phyloP scores from a whole-genome alignment of 306 rosid species.

The Echinosophora koreensis region DNA sequence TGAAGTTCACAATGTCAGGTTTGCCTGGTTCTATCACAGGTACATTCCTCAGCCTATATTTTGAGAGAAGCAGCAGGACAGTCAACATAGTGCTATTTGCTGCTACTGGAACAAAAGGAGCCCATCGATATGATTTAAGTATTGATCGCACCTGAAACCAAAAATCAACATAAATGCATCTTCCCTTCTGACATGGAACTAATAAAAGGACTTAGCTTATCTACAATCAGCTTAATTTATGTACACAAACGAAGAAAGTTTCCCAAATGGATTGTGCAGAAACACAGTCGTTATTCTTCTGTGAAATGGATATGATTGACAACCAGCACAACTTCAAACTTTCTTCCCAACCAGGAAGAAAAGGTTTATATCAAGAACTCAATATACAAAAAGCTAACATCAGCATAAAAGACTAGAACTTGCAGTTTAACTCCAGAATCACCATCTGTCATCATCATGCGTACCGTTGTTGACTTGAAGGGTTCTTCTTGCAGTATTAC shows the following conservation, averaged over 20 bases:
- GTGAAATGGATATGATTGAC: constrained; percentile 20
- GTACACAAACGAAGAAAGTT: background rate
- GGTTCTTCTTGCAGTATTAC: constrained; percentile 88
- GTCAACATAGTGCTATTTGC: constrained; percentile 75
- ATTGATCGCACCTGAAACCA: constrained; percentile 76
- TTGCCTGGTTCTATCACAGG: constrained; percentile 84
- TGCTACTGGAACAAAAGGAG: constrained; percentile 85
- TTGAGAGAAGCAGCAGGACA: constrained; percentile 85
- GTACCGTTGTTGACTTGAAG: constrained; percentile 93
- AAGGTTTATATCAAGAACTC: background rate
- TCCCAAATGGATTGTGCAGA: constrained; percentile 17
- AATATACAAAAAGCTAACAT: background rate
- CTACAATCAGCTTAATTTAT: constrained; percentile 14
- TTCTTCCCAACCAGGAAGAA: constrained; percentile 19
- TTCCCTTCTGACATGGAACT: constrained; percentile 8
- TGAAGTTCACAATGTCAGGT: constrained; percentile 74
- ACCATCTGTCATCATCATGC: constrained; percentile 36
- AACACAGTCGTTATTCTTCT: background rate
- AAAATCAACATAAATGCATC: constrained; percentile 9
- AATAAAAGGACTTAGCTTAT: background rate
- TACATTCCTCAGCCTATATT: constrained; percentile 89
- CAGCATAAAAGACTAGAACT: background rate
- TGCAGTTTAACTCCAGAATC: constrained; percentile 16
- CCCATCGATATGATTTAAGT: constrained; percentile 77
- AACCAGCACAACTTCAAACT: constrained; percentile 12